A percentile compares a stretch with the other conserved stretches of the same genome.
phyloP scores from a whole-genome alignment of 1,139 yeast genomes.

The Debaryomyces sp. region DNA sequence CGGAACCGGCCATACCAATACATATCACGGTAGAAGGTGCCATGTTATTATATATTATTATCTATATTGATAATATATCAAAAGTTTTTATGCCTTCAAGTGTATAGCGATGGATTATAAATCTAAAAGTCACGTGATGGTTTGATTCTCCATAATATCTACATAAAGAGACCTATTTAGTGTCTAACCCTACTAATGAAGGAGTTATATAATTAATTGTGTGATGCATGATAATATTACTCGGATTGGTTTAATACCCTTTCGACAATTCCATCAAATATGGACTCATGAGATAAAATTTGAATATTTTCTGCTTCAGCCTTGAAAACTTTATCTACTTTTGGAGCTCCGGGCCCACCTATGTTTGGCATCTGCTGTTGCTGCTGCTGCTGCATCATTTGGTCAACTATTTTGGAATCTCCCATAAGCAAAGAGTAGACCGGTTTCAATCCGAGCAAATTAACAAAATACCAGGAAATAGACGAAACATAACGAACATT shows the following conservation, averaged over 20 bases:
- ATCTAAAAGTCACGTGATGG: conserved; percentile 4
- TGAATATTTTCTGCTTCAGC: conserved; percentile 80
- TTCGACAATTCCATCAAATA: conserved; percentile 65
- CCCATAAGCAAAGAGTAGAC: conserved; percentile 74
- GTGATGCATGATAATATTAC: neutral
- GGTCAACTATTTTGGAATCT: conserved; percentile 49
- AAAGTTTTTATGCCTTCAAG: neutral
- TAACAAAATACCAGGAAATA: conserved; percentile 96
- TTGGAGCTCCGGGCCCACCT: conserved; percentile 61
- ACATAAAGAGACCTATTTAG: neutral
- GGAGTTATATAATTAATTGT: neutral
- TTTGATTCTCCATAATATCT: neutral
- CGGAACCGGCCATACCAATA: conserved; percentile 97
- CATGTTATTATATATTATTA: conserved; percentile 28
- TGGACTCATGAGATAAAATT: conserved; percentile 55
- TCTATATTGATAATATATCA: neutral
- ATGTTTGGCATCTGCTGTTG: conserved; percentile 45
- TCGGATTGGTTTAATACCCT: conserved; percentile 42
- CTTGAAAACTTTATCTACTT: conserved; percentile 60
- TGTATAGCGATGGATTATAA: conserved; percentile 10
- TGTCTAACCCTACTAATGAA: neutral
- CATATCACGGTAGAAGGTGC: conserved; percentile 73
- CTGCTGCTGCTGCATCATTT: conserved; percentile 54
- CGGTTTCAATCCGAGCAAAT: conserved; percentile 81
- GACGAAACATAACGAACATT: conserved; percentile 95